Evolutionary conservation across 2,329 filamentous ascomycete genomes (phyloP), one percentile per base, ranked within the genome.

Genomic region (Aspergillus arachidicola): DNA sequence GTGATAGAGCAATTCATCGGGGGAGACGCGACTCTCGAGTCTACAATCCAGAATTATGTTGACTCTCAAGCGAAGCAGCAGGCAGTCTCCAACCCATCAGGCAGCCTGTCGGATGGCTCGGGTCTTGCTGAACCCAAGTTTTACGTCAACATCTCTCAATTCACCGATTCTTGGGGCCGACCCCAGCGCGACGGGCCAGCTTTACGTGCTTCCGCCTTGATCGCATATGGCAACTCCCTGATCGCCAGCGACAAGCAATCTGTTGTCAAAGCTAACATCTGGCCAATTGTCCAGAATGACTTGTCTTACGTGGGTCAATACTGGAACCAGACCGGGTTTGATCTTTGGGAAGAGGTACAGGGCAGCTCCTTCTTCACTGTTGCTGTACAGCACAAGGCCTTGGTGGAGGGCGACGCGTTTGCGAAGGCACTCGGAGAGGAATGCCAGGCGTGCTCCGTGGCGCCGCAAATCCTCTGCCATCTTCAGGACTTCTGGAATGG

Each of bases 301-400:
- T 82, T 95, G 45, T 82, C 82, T 54, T 94, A 94, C 66, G 87
- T 92, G 19, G 62, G 69, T 10, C 68, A 74, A 54, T 73, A 75
- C 63, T 84, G 82, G 78, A 85, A 84, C 63, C 28, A 64, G 19
- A 83, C 81, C 4, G 82, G 81, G 3, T 94, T 88, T 69, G 92
- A 95, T 75, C 83, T 95, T 2, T 94, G 91, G 92, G 92, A 94
- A 74, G 91, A 94, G 74, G 86, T 93, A 16, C 81, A 83, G 30
- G 90, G 91, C 46, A 88, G 86, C 30, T 92, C 90, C 3, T 94
- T 93, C 81, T 94, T 94, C 77, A 94, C 91, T 2, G 80, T 87
- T 26, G 86, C 87, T 7, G 84, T 85, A 51, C 87, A 91, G 65
- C 87, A 93, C 74, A 86, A 90, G 68, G 83, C 87, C 71, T 71